A percentile compares a stretch with the other conserved stretches of the same genome.
Evolutionary conservation across 495 filamentous ascomycete species (phyloP).

Genomic region (Hyaloscypha hepaticicola): DNA sequence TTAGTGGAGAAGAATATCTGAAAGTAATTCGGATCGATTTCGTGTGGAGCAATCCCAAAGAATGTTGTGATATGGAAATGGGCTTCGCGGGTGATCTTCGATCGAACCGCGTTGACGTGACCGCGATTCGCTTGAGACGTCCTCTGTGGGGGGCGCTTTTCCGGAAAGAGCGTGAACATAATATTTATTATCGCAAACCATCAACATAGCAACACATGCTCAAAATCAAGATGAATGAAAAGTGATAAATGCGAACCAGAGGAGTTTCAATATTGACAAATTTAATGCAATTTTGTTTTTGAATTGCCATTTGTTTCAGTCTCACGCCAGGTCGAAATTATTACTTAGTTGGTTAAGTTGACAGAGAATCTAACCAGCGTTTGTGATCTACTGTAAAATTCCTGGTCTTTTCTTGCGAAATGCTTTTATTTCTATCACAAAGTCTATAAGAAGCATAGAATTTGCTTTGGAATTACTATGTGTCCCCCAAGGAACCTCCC

Average conservation of each 20-base stretch:
- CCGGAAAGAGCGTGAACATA: background rate
- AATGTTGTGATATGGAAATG: conserved; percentile 23
- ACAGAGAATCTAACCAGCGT: background rate
- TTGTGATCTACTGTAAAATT: background rate
- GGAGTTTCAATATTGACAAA: background rate
- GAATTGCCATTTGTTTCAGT: background rate
- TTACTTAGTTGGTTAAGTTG: background rate
- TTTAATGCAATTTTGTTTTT: background rate
- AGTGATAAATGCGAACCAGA: background rate
- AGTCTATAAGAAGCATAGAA: no score
- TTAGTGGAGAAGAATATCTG: conserved; percentile 12
- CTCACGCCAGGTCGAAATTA: background rate
- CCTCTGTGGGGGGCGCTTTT: background rate
- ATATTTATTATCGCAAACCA: conserved; percentile 1
- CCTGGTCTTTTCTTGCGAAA: no score
- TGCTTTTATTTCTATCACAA: no score
- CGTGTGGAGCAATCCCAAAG: conserved; percentile 14
- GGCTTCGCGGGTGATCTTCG: background rate
- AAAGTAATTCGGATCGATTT: background rate
- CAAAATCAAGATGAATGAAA: background rate
- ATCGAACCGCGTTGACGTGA: background rate
- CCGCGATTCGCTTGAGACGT: background rate
- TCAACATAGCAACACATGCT: conserved; percentile 1
- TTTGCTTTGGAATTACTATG: no score
- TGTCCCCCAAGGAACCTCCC: no score